phyloP scores from a whole-genome alignment of 768 basidiomycete species.

The Serendipita sp. region DNA sequence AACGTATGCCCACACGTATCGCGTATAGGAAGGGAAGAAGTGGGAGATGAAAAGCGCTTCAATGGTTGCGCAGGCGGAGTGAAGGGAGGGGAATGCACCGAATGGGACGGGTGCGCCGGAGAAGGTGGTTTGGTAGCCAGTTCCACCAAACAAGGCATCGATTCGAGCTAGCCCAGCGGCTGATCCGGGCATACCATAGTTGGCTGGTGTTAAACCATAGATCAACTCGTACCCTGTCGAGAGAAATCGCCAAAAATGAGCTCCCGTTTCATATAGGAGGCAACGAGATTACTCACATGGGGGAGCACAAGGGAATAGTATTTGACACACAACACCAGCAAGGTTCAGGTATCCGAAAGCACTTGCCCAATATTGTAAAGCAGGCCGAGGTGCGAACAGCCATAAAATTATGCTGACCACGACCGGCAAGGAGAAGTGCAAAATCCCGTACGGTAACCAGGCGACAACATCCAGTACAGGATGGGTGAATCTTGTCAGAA shows the following conservation, averaged over 20 bases:
- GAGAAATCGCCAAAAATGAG: conserved; percentile 15
- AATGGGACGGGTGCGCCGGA: conserved; percentile 84
- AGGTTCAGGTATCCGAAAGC: conserved; percentile 92
- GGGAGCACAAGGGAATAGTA: conserved; percentile 80
- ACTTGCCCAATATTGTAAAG: conserved; percentile 68
- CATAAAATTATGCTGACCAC: conserved; percentile 73
- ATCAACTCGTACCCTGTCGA: conserved; percentile 80
- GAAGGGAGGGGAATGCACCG: conserved; percentile 91
- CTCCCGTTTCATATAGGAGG: not conserved
- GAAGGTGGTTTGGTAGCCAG: conserved; percentile 66
- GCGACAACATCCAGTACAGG: conserved; percentile 83
- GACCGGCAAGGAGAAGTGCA: conserved; percentile 79
- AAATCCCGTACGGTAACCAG: conserved; percentile 94
- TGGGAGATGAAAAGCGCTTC: conserved; percentile 87
- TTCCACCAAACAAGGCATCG: conserved; percentile 64
- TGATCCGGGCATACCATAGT: conserved; percentile 83
- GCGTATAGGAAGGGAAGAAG: conserved; percentile 68
- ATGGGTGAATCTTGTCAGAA: conserved; percentile 88
- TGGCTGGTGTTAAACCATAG: conserved; percentile 87
- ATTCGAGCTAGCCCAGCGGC: conserved; percentile 88
- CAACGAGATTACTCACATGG: conserved; percentile 32
- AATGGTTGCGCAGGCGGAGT: conserved; percentile 79
- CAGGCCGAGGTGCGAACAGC: conserved; percentile 72
- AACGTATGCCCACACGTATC: conserved; percentile 67
- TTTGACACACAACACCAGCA: conserved; percentile 71